phyloP scores from a whole-genome alignment of 257 asterid species.

The Avicennia marina region DNA sequence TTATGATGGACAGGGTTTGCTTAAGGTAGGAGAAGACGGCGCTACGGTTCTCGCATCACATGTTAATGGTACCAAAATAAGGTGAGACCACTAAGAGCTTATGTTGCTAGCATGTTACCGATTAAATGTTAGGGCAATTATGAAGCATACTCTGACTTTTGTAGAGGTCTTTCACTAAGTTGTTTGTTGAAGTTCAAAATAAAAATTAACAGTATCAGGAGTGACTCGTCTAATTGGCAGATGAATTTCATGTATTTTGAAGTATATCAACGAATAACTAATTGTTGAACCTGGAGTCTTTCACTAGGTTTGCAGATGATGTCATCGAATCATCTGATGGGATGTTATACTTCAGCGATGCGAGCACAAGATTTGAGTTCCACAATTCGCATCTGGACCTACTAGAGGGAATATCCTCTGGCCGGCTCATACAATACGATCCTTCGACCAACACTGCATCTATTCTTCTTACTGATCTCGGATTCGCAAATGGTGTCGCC shows the following conservation, averaged over 20 bases:
- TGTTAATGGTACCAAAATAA: constrained; percentile 41
- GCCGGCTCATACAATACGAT: constrained; percentile 50
- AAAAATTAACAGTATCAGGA: neutral
- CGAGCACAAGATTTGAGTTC: constrained; percentile 44
- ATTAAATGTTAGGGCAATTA: too few relatives aligned
- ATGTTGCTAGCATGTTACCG: neutral
- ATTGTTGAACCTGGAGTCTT: too few relatives aligned
- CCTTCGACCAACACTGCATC: constrained; percentile 35
- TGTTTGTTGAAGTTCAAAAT: too few relatives aligned
- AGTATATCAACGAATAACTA: too few relatives aligned
- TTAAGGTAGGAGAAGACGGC: constrained; percentile 58
- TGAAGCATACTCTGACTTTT: too few relatives aligned
- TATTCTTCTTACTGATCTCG: constrained; percentile 38
- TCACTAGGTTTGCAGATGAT: constrained; percentile 55
- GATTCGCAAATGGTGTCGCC: constrained; percentile 65
- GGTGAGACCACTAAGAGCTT: constrained; percentile 27
- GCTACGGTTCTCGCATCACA: constrained; percentile 46
- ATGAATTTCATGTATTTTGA: neutral
- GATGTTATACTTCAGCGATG: constrained; percentile 50
- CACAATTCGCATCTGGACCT: constrained; percentile 47
- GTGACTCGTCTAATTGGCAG: too few relatives aligned
- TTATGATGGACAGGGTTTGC: constrained; percentile 45
- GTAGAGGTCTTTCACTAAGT: too few relatives aligned
- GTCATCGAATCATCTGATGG: constrained; percentile 65
- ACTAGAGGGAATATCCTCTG: constrained; percentile 51